Evolutionary conservation across 495 filamentous ascomycete species (phyloP).

Genomic region (Aspergillus cristatus): DNA sequence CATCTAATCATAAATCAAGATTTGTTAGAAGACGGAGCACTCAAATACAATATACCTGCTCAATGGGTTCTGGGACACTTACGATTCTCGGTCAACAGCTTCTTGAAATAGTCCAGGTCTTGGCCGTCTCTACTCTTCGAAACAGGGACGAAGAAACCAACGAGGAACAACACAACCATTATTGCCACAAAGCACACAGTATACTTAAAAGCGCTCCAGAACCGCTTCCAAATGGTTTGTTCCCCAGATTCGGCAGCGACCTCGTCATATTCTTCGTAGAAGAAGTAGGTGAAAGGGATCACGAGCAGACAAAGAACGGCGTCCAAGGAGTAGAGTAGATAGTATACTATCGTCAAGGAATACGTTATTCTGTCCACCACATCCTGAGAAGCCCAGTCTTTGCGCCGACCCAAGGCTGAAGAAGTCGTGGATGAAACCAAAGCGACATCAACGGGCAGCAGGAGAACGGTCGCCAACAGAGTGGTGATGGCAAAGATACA

Average conservation of each 20-base stretch:
- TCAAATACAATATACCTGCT: background rate
- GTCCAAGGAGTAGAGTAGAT: slow-evolving; percentile 84
- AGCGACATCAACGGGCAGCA: slow-evolving; percentile 92
- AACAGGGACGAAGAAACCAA: slow-evolving; percentile 88
- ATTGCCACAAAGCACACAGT: slow-evolving; percentile 76
- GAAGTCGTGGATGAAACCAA: slow-evolving; percentile 82
- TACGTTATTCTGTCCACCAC: slow-evolving; percentile 65
- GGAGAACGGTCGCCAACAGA: slow-evolving; percentile 82
- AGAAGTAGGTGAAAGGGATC: slow-evolving; percentile 95
- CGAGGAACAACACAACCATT: slow-evolving; percentile 71
- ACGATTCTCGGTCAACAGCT: slow-evolving; percentile 73
- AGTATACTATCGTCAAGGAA: slow-evolving; percentile 83
- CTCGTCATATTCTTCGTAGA: slow-evolving; percentile 93
- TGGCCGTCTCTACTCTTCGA: slow-evolving; percentile 51
- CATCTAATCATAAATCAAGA: slow-evolving; percentile 42
- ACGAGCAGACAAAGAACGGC: slow-evolving; percentile 83
- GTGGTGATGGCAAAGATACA: slow-evolving; percentile 77
- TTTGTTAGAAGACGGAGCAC: background rate
- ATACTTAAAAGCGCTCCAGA: slow-evolving; percentile 85
- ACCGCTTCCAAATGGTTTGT: slow-evolving; percentile 55
- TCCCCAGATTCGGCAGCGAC: slow-evolving; percentile 66
- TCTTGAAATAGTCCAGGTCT: slow-evolving; percentile 87
- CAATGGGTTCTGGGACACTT: slow-evolving; percentile 17
- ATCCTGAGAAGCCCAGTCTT: slow-evolving; percentile 85
- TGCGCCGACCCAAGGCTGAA: slow-evolving; percentile 67